Evolutionary conservation across 257 asterid species (phyloP).

Genomic region (Solanum etuberosum): DNA sequence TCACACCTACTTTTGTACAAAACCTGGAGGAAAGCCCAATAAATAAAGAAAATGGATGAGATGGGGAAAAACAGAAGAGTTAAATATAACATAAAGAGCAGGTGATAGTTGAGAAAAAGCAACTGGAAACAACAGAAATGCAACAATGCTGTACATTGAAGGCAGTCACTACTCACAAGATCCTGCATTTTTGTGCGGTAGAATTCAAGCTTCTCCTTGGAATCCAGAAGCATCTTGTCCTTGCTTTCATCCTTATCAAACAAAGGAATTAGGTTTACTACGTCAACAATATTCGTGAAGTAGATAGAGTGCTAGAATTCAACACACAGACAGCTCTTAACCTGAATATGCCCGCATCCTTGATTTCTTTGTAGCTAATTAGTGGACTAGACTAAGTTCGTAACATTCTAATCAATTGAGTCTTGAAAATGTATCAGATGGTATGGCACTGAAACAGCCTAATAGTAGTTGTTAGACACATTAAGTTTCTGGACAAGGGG

Average conservation of each 20-base stretch:
- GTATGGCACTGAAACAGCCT: neutral
- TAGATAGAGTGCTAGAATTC: neutral
- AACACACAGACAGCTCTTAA: neutral
- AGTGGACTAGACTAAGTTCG: neutral
- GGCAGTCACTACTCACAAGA: constrained; percentile 53
- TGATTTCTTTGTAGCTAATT: neutral
- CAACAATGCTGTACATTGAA: neutral
- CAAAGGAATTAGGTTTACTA: constrained; percentile 14
- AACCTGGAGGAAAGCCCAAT: constrained; percentile 35
- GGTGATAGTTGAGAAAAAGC: neutral
- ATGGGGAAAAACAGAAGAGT: neutral
- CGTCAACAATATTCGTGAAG: neutral
- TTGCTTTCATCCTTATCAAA: constrained; percentile 54
- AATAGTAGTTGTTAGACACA: neutral
- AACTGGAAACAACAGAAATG: neutral
- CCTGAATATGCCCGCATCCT: neutral
- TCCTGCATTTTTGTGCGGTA: constrained; percentile 97
- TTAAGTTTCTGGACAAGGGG: neutral
- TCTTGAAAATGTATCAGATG: neutral
- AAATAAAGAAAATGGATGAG: constrained; percentile 6
- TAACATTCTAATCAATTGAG: neutral
- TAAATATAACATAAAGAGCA: neutral
- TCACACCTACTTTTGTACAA: constrained; percentile 96
- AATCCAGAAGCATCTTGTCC: constrained; percentile 73
- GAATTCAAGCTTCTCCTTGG: constrained; percentile 88